Percentiles rank a stretch among this genome's conserved stretches.
Evolutionary conservation across 1,284 basidiomycete species (phyloP).

Genomic region (Pascua guehoae): DNA sequence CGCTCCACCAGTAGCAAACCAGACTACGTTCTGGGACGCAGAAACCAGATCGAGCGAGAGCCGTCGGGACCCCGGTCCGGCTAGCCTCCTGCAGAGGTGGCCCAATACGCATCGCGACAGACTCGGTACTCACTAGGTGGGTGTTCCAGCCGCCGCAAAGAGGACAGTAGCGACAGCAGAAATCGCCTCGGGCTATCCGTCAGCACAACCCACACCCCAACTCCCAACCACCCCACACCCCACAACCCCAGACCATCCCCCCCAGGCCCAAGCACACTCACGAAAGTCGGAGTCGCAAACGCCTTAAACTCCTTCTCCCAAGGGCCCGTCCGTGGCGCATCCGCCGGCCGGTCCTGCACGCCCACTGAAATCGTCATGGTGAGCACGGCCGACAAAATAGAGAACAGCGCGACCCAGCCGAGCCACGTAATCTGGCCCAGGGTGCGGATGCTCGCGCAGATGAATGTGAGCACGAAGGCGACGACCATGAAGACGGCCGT

Average conservation of each 20-base stretch:
- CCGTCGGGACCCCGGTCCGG: no score
- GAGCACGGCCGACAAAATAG: constrained; percentile 39
- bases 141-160: constrained; percentile 37
- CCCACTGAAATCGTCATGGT: constrained; percentile 47
- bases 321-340: constrained; percentile 22
- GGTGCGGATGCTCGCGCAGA: constrained; percentile 39
- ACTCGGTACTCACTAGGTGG: constrained; percentile 5
- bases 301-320: constrained; percentile 32
- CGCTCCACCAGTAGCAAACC: no score
- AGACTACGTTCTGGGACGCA: no score
- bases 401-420: constrained; percentile 40
- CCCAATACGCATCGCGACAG: no score
- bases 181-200: constrained; percentile 27
- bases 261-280: no score
- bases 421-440: constrained; percentile 45
- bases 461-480: constrained; percentile 30
- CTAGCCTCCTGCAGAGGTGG: no score
- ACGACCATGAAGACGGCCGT: constrained; percentile 44
- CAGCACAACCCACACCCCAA: no score
- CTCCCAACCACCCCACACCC: no score
- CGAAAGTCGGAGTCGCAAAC: constrained; percentile 30
- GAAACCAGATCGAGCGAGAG: no score
- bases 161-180: constrained; percentile 41
- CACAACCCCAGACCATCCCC: no score
- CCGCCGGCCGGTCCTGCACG: constrained; percentile 40